Conservation (phyloP, 768 basidiomycete species). For the Suillus spraguei region DNA sequence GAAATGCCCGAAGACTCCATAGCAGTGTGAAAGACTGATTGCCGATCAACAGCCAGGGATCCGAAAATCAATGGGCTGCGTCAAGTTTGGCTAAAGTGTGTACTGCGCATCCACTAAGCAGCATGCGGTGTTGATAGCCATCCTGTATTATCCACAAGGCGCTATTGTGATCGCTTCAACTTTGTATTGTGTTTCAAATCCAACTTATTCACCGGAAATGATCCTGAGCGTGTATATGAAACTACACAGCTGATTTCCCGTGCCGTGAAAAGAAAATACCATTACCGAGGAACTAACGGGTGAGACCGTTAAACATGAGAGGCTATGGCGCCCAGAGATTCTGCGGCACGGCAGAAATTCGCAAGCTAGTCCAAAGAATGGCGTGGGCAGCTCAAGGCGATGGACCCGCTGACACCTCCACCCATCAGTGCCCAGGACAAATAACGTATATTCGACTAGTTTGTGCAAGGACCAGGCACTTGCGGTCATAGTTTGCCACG, state of each 20-base stretch:
- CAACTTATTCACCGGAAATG: background rate
- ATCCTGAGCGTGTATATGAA: background rate
- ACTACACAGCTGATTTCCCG: background rate
- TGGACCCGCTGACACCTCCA: background rate
- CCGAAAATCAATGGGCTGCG: background rate
- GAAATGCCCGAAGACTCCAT: background rate
- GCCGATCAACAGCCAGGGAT: background rate
- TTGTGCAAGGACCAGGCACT: background rate
- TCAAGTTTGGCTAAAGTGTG: constrained; percentile 9
- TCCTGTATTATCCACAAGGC: background rate
- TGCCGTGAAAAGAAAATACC: background rate
- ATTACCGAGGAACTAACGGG: background rate
- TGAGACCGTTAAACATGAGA: background rate
- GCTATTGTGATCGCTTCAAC: background rate
- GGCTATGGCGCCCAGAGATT: background rate
- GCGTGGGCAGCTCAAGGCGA: background rate
- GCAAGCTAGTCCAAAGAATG: background rate
- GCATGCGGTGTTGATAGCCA: background rate
- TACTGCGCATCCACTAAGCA: background rate
- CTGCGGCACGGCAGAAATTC: background rate
- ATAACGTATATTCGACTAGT: background rate
- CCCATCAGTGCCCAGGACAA: background rate
- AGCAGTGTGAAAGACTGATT: background rate
- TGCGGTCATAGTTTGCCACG: constrained; percentile 47
- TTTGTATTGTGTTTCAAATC: background rate